A percentile compares a stretch with the other conserved stretches of the same genome.
These are phyloP conservation scores for Irpex sp. DNA, from an alignment of 1,284 basidiomycete genomes.

Conservation along the genomic window DNA sequence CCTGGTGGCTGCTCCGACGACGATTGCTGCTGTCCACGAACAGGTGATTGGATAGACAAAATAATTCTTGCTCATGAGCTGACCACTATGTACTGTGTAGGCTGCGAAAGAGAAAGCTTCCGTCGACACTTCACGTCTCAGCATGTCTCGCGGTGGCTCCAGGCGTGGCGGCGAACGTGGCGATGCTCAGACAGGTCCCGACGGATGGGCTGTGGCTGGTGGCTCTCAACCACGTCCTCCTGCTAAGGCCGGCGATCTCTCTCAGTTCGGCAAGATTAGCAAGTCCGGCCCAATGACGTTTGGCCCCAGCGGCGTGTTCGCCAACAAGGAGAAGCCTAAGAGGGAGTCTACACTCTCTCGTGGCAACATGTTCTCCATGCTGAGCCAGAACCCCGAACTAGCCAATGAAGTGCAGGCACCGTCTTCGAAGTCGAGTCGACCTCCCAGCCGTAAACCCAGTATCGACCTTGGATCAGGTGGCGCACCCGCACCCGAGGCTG, in stretches of 20 bases:
- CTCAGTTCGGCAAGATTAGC: constrained; percentile 83
- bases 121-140: constrained; percentile 53
- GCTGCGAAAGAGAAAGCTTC: constrained; percentile 69
- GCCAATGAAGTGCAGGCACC: constrained; percentile 45
- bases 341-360: constrained; percentile 70
- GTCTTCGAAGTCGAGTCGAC: constrained; percentile 43
- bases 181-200: constrained; percentile 50
- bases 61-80: too few relatives aligned
- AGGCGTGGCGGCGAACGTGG: constrained; percentile 81
- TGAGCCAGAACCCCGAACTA: constrained; percentile 57
- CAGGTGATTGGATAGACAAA: constrained; percentile 47
- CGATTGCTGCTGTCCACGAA: constrained; percentile 89
- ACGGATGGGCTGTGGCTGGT: constrained; percentile 88
- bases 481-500: constrained; percentile 30
- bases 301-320: constrained; percentile 79
- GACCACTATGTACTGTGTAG: constrained; percentile 30
- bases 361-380: constrained; percentile 87
- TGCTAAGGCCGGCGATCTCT: constrained; percentile 82
- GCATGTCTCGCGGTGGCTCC: constrained; percentile 80
- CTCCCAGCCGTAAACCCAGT: constrained; percentile 48
- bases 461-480: constrained; percentile 38
- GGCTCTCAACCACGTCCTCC: constrained; percentile 56
- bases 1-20: constrained; percentile 77
- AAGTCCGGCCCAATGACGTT: constrained; percentile 65
- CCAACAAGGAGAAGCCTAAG: constrained; percentile 45